Evolutionary conservation across 2,329 filamentous ascomycete genomes (phyloP).

Genomic region (Acrocalymma vagum): DNA sequence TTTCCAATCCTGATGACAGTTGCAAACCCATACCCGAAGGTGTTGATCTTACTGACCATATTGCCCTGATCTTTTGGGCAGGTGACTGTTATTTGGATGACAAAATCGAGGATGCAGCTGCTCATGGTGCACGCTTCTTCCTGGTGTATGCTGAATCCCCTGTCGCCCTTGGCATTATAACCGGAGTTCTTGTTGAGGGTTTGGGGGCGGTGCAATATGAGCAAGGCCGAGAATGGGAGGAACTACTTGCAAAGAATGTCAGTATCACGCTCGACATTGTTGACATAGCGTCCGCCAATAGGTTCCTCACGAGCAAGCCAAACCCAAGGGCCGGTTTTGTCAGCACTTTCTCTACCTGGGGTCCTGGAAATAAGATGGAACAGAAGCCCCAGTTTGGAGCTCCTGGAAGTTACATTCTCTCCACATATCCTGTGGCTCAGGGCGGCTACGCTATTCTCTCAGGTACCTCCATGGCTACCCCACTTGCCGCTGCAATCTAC

Average conservation of each 20-base stretch:
- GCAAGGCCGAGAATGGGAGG: conserved; percentile 18
- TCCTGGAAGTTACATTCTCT: conserved; percentile 66
- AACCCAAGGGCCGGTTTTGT: conserved; percentile 17
- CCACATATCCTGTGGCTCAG: conserved; percentile 60
- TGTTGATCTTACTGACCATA: conserved; percentile 64
- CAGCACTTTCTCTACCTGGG: conserved; percentile 58
- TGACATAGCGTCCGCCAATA: conserved; percentile 19
- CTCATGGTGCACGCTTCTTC: conserved; percentile 65
- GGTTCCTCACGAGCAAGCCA: conserved; percentile 14
- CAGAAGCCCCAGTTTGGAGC: conserved; percentile 65
- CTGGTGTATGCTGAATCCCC: conserved; percentile 22
- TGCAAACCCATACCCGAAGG: conserved; percentile 62
- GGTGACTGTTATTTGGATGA: conserved; percentile 21
- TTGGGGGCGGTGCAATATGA: conserved; percentile 15
- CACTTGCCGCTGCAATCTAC: conserved; percentile 24
- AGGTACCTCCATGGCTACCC: conserved; percentile 70
- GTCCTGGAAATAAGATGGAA: conserved; percentile 67
- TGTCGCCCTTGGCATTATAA: conserved; percentile 13
- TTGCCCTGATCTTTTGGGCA: conserved; percentile 53
- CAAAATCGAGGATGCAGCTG: conserved; percentile 38
- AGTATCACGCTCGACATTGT: conserved; percentile 20
- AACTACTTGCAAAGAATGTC: conserved; percentile 15
- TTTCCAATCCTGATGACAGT: conserved; percentile 57
- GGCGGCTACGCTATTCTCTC: conserved; percentile 60
- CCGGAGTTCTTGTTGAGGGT: no score